Conservation (phyloP, 1,139 yeast species). For the Suhomyces kunorum region DNA sequence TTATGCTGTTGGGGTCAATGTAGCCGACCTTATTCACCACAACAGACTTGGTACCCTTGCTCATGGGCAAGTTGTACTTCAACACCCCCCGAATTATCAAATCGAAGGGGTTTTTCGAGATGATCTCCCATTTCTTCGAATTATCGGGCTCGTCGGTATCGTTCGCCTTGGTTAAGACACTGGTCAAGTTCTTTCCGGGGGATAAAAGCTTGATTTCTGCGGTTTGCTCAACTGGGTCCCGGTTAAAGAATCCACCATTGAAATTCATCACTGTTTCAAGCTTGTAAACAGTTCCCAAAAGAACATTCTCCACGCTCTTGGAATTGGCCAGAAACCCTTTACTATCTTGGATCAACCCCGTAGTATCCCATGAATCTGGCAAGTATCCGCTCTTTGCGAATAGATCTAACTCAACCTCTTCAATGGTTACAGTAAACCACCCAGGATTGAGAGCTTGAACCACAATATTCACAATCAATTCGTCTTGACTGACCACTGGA, state of each 20-base stretch:
- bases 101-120: slow-evolving; percentile 83
- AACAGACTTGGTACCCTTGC: slow-evolving; percentile 54
- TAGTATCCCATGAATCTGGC: slow-evolving; percentile 19
- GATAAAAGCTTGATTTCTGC: slow-evolving; percentile 72
- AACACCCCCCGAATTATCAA: slow-evolving; percentile 80
- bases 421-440: slow-evolving; percentile 64
- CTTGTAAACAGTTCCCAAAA: slow-evolving; percentile 66
- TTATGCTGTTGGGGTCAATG: slow-evolving; percentile 51
- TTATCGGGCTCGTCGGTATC: slow-evolving; percentile 32
- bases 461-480: slow-evolving; percentile 74
- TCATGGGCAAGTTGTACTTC: slow-evolving; percentile 72
- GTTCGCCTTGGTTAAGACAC: slow-evolving; percentile 15
- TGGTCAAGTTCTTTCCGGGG: slow-evolving; percentile 71
- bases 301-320: slow-evolving; percentile 58
- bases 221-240: slow-evolving; percentile 55
- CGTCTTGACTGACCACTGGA: slow-evolving; percentile 80
- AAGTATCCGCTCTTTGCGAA: slow-evolving; percentile 78
- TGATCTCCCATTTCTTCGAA: slow-evolving; percentile 69
- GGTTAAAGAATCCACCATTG: slow-evolving; percentile 74
- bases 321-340: background rate
- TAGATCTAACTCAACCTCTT: slow-evolving; percentile 74
- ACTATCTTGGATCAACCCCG: slow-evolving; percentile 1
- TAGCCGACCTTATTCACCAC: slow-evolving; percentile 62
- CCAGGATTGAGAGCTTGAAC: slow-evolving; percentile 90
- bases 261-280: slow-evolving; percentile 77